Percentiles rank a stretch among this genome's conserved stretches.
phyloP scores from a whole-genome alignment of 139 green algal genomes.

The Closterium sp. region DNA sequence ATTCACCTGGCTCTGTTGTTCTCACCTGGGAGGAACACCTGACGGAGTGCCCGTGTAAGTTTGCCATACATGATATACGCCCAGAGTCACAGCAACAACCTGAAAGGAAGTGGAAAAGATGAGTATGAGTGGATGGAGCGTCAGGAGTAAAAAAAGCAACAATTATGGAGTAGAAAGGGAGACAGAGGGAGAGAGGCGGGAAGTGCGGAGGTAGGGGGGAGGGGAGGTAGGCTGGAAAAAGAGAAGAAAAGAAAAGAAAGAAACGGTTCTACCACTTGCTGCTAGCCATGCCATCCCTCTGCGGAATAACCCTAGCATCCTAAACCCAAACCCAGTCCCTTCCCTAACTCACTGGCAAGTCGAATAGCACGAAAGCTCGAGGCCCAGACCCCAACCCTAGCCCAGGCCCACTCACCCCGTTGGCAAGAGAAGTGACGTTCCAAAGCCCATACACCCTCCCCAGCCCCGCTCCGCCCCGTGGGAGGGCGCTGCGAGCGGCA shows the following conservation, averaged over 20 bases:
- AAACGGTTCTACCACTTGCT: too few species aligned
- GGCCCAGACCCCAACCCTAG: not conserved
- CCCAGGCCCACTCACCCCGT: not conserved
- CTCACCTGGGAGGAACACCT: not conserved
- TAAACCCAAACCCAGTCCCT: not conserved
- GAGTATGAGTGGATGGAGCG: too few species aligned
- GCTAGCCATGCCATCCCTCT: too few species aligned
- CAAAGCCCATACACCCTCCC: constrained; percentile 31
- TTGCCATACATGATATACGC: not conserved
- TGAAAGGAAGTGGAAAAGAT: not conserved
- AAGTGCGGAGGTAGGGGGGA: too few species aligned
- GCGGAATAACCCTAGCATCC: too few species aligned
- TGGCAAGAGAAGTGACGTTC: constrained; percentile 39
- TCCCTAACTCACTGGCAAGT: too few species aligned
- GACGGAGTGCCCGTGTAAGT: not conserved
- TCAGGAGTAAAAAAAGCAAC: not conserved
- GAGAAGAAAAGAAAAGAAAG: not conserved
- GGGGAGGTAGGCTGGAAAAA: not conserved
- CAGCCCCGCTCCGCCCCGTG: constrained; percentile 16
- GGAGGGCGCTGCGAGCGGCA: too few species aligned
- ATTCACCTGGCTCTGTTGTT: not conserved
- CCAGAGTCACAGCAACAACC: not conserved
- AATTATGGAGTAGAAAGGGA: not conserved
- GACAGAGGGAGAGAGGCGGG: too few species aligned
- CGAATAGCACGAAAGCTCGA: too few species aligned